Evolutionary conservation across 2,329 filamentous ascomycete species (phyloP).

Genomic region (Scleromitrula shiraiana): DNA sequence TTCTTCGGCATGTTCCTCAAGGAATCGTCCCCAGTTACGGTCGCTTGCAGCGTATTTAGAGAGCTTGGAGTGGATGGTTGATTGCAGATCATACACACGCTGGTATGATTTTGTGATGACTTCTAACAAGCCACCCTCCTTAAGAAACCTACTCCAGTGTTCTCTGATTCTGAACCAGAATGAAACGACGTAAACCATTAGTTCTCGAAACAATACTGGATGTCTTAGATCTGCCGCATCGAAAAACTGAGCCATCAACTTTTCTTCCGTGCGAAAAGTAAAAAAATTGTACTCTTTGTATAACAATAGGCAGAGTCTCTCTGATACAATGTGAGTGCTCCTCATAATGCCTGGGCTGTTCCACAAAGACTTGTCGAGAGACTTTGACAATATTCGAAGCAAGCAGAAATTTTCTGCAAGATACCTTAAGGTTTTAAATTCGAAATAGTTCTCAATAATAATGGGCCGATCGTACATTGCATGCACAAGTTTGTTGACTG

Average conservation of each 20-base stretch:
- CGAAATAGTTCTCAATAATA: neutral
- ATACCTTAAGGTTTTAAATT: constrained; percentile 5
- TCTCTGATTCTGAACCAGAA: neutral
- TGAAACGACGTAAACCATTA: neutral
- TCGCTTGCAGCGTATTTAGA: too few species aligned
- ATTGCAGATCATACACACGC: too few species aligned
- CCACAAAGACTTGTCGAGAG: neutral
- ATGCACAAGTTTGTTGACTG: constrained; percentile 13
- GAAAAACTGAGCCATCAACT: too few species aligned
- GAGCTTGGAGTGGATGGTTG: too few species aligned
- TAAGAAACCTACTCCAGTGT: neutral
- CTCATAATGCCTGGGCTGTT: neutral
- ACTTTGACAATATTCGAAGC: constrained; percentile 4
- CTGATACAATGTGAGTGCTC: neutral
- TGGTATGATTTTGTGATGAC: neutral
- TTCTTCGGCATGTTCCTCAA: too few species aligned
- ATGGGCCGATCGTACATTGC: constrained; percentile 13
- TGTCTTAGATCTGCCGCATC: neutral
- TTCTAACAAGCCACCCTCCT: neutral
- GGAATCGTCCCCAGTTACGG: too few species aligned
- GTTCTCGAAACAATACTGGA: neutral
- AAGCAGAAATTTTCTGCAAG: constrained; percentile 14
- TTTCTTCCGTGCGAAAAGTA: too few species aligned
- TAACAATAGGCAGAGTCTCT: neutral
- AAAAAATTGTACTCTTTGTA: too few species aligned